phyloP scores from a whole-genome alignment of 169 alveolate species.

The Plasmodium adleri region DNA sequence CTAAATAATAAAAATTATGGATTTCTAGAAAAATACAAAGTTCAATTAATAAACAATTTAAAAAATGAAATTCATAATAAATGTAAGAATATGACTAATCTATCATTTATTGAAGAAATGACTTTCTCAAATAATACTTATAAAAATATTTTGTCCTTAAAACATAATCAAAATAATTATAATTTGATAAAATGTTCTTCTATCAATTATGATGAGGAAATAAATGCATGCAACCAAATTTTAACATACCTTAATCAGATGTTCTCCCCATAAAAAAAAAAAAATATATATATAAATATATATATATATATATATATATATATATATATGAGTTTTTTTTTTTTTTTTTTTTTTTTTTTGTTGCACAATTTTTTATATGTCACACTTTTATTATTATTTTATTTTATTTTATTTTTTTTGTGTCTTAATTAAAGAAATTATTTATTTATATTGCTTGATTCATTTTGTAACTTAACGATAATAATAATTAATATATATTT shows the following conservation, averaged over 20 bases:
- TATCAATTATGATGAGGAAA: slow-evolving; percentile 38
- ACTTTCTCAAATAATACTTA: slow-evolving; percentile 18
- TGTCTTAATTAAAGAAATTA: too few species aligned
- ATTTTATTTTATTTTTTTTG: too few species aligned
- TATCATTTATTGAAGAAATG: slow-evolving; percentile 59
- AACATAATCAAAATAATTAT: slow-evolving; percentile 23
- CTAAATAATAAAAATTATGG: slow-evolving; percentile 12
- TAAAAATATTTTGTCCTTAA: slow-evolving; percentile 33
- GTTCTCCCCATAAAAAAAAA: background rate
- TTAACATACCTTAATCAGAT: slow-evolving; percentile 14
- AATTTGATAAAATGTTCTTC: slow-evolving; percentile 37
- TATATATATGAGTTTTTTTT: too few species aligned
- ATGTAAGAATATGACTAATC: slow-evolving; percentile 25
- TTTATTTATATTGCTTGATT: too few species aligned
- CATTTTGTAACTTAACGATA: too few species aligned
- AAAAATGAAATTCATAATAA: slow-evolving; percentile 33
- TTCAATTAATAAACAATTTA: slow-evolving; percentile 33
- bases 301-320: too few species aligned
- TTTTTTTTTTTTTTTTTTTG: too few species aligned
- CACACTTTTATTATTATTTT: too few species aligned
- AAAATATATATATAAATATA: too few species aligned
- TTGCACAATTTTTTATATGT: too few species aligned
- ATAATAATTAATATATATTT: too few species aligned
- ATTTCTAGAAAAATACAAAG: slow-evolving; percentile 24
- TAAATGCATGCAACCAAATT: slow-evolving; percentile 30